Conservation (phyloP, 805 yeast genomes). For the Myxozyma vanderwaltii region DNA sequence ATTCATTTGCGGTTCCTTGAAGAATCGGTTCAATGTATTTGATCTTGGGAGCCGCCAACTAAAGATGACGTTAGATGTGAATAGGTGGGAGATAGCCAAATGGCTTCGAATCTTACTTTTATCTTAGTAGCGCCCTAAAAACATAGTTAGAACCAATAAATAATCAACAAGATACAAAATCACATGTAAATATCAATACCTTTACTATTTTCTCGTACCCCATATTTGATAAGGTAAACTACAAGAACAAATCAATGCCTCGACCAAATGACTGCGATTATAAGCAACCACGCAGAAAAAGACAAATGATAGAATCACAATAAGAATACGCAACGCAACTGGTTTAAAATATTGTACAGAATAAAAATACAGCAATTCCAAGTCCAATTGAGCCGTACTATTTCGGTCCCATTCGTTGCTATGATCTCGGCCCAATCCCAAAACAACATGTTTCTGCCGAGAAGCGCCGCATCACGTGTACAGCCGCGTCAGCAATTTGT, state of each 20-base stretch:
- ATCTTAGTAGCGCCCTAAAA: constrained; percentile 66
- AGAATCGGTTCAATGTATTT: constrained; percentile 94
- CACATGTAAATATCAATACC: constrained; percentile 41
- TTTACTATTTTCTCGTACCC: constrained; percentile 66
- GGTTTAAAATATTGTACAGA: not conserved
- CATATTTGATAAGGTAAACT: constrained; percentile 1
- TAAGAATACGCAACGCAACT: not conserved
- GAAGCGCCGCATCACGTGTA: not conserved
- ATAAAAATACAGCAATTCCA: no score
- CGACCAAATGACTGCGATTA: not conserved
- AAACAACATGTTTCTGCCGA: not conserved
- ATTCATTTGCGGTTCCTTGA: constrained; percentile 61
- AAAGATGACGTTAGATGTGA: constrained; percentile 21
- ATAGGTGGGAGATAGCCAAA: not conserved
- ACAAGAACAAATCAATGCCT: not conserved
- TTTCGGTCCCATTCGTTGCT: not conserved
- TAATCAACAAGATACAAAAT: not conserved
- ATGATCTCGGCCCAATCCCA: not conserved
- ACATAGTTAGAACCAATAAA: not conserved
- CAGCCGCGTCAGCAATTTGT: not conserved
- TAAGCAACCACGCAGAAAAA: not conserved
- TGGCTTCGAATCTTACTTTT: constrained; percentile 44
- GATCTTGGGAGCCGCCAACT: constrained; percentile 96
- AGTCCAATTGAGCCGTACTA: not conserved
- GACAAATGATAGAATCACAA: no score